These are phyloP conservation scores for Pilasporangium apinafurcum DNA, from an alignment of 352 stramenopile species.

Conservation along the genomic window DNA sequence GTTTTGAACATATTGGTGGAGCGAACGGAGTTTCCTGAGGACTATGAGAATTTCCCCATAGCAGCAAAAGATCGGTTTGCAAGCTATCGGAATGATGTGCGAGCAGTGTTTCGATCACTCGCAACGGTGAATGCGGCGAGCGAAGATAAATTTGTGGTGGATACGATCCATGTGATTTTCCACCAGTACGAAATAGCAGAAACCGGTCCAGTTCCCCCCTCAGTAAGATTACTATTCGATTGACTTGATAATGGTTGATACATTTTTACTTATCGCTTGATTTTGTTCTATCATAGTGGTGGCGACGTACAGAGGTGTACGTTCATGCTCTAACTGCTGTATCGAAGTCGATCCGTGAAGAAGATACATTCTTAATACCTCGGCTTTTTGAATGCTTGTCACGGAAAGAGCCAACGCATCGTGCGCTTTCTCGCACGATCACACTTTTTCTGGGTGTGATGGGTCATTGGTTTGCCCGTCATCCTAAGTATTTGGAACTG, in stretches of 20 bases:
- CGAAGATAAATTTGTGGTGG: conserved; percentile 76
- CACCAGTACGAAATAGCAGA: conserved; percentile 59
- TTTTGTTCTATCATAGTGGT: conserved; percentile 34
- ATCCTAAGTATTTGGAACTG: conserved; percentile 42
- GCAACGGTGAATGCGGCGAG: conserved; percentile 60
- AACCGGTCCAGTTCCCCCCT: conserved; percentile 13
- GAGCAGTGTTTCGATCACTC: conserved; percentile 65
- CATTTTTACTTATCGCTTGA: conserved; percentile 1
- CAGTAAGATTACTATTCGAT: conserved; percentile 12
- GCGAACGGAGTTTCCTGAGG: conserved; percentile 54
- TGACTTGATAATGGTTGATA: neutral
- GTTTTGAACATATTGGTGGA: conserved; percentile 65
- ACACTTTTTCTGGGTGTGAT: conserved; percentile 71
- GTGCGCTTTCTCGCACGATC: conserved; percentile 44
- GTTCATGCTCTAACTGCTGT: conserved; percentile 74
- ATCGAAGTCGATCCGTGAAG: conserved; percentile 75
- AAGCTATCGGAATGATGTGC: conserved; percentile 66
- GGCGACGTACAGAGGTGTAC: conserved; percentile 73
- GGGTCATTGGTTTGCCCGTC: conserved; percentile 67
- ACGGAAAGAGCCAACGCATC: conserved; percentile 51
- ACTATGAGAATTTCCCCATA: conserved; percentile 41
- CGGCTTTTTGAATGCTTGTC: conserved; percentile 72
- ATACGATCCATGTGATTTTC: conserved; percentile 68
- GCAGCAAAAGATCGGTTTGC: conserved; percentile 56
- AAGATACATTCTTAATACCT: conserved; percentile 67